Base-by-base conservation (phyloP, 225 moss, liverwort and hornwort species). In the Pseudisothecium myosuroides region DNA sequence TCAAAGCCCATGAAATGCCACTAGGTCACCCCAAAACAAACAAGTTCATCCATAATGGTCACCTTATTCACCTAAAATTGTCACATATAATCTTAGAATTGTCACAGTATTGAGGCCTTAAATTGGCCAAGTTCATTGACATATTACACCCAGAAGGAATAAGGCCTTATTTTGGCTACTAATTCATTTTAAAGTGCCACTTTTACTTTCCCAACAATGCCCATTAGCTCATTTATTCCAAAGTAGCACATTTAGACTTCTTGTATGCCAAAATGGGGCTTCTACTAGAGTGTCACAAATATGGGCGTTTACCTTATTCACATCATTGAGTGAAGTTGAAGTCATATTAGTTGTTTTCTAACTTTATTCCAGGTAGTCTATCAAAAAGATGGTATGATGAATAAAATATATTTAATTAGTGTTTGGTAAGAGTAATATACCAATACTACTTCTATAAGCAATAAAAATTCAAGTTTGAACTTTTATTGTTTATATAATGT, bases 1-100 rank as follows among this genome's bases (percentile, higher is more conserved):
- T 45, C 27, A 47, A 17, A 45, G 11, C 4, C 16, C 3, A 17
- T 17, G n/a, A 28, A 72, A 45, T 74, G 73, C 3, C 29, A 45
- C 18, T 31, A 31, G 28, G 17, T 47, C 7, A 74, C 11, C 3
- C 3, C 4, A 2, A 74, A 45, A 10, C 1, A 1, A 6, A 29
- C 3, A 74, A 74, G 11, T 45, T 47, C 9, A 74, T 0, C 18
- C 11, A 47, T 29, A 31, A 18, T 29, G 29, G 2, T 47, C 31
- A 47, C 28, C 47, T 74, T 47, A 31, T 4, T 18, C 7, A 31
- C 11, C 17, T 45, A 29, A 4, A 74, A 31, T 43, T 6, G 47
- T 4, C 0, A 18, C 4, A 17, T 47, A 29, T 17, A 45, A 47
- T 31, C 1, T 11, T 29, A 47, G 17, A 41, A 45, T 0, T 0